These are phyloP conservation scores for Phytophthora pisi DNA, from an alignment of 352 stramenopile genomes.

Conservation along the genomic window DNA sequence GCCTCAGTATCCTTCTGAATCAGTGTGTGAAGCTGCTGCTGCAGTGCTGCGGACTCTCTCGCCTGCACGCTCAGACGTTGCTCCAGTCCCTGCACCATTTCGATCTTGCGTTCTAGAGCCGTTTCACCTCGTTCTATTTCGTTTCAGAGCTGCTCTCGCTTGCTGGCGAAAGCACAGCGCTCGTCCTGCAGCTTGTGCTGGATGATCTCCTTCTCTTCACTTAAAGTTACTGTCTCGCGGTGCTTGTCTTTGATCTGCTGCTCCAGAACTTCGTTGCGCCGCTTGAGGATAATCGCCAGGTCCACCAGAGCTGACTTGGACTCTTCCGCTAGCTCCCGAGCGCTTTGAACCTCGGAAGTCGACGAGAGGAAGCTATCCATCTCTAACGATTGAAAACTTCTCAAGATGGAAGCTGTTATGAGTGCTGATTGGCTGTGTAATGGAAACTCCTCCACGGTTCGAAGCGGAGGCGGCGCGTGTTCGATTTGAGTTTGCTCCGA, in stretches of 20 bases:
- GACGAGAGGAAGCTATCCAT: not conserved
- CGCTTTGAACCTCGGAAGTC: not conserved
- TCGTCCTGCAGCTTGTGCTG: not conserved
- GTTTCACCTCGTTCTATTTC: not conserved
- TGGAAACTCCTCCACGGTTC: not conserved
- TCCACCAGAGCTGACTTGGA: not conserved
- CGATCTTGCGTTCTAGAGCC: not conserved
- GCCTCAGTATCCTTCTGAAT: not conserved
- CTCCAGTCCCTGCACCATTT: not conserved
- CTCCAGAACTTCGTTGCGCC: not conserved
- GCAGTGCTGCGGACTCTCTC: not conserved
- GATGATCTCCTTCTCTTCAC: not conserved
- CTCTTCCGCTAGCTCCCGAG: not conserved
- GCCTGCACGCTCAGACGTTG: not conserved
- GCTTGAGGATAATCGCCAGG: not conserved
- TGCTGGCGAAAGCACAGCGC: not conserved
- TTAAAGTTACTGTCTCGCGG: not conserved
- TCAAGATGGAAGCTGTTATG: too few species aligned
- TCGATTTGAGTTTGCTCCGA: not conserved
- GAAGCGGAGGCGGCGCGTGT: not conserved
- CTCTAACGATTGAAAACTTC: too few species aligned
- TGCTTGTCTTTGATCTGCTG: not conserved
- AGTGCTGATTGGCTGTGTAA: too few species aligned
- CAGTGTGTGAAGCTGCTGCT: not conserved
- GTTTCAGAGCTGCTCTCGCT: slow-evolving; percentile 2